Percentiles rank a stretch among this genome's conserved stretches.
Evolutionary conservation across 306 rosid genomes (phyloP).

Genomic region (Lagenaria siceraria): DNA sequence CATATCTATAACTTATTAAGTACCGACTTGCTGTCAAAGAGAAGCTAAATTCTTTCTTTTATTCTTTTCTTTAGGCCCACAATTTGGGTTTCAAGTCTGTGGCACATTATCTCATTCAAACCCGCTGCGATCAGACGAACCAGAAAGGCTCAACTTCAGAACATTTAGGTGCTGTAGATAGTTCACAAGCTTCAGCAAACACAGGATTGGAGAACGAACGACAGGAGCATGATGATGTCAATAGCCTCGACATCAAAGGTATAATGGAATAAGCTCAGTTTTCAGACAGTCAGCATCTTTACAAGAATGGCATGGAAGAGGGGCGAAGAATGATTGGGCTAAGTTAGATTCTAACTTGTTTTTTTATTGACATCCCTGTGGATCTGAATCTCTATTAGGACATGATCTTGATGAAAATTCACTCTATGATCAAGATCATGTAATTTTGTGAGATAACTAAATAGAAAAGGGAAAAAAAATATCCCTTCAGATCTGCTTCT

Average conservation of each 20-base stretch:
- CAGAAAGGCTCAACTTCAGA: slow-evolving; percentile 9
- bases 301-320: not conserved
- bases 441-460: not conserved
- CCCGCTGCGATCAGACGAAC: not conserved
- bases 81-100: slow-evolving; percentile 38
- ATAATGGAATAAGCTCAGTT: not conserved
- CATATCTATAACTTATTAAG: not conserved
- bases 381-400: not conserved
- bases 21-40: too few species aligned
- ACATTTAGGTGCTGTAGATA: not conserved
- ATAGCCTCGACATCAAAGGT: not conserved
- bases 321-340: not conserved
- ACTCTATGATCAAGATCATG: not conserved
- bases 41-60: too few species aligned
- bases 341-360: not conserved
- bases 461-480: not conserved
- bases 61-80: slow-evolving; percentile 12
- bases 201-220: not conserved
- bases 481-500: not conserved
- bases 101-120: slow-evolving; percentile 43
- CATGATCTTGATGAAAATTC: not conserved
- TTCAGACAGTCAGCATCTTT: not conserved
- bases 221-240: not conserved
- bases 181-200: not conserved
- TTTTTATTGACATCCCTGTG: not conserved